Base-by-base conservation (phyloP, 2,329 filamentous ascomycete species). In the Dothistroma septosporum region DNA sequence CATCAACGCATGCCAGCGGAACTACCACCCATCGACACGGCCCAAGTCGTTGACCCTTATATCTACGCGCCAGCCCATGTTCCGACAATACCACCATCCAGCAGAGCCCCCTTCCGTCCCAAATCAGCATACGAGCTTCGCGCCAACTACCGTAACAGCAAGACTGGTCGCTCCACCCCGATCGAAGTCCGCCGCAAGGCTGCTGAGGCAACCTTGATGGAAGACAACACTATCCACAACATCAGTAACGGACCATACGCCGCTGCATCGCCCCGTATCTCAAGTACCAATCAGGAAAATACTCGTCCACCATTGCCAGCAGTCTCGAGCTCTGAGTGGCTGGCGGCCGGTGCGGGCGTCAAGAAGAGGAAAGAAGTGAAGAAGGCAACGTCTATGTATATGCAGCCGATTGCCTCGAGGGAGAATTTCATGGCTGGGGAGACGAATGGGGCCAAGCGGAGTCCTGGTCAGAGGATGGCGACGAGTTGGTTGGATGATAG, bases 181-280 rank as follows among this genome's bases (percentile, higher is more conserved):
- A 49, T 72, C 7, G 67, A 69, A 52, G 66, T 69, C 28, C 64
- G 60, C 19, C 66, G 67, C 19, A 67, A 69, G 55, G 59, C 61
- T 14, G 50, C 50, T 21, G 50, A 60, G n/a, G 61, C 61, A 16
- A 61, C 61, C 48, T 50, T 70, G 3, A 59, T 72, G 19, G 72
- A 73, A 56, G 73, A 74, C 61, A 65, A 55, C 16, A 74, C 73
- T 10, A 59, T 75, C 21, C 63, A 64, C 33, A 65, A 69, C 52
- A 74, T 75, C 54, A 67, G 68, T 11, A 72, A 70, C 8, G 73
- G 73, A 6, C 73, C 73, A 2, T 75, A 75, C 48, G 73, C 70
- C 10, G 9, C 44, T 49, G 33, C 50, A 11, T 50, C 53, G 3
- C 32, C 22, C 0, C 22, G 19, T 22, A 21, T 31, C 10, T 49